A percentile compares a stretch with the other conserved stretches of the same genome.
Evolutionary conservation across 257 asterid genomes (phyloP).

Genomic region (Paraleonurus japonicus): DNA sequence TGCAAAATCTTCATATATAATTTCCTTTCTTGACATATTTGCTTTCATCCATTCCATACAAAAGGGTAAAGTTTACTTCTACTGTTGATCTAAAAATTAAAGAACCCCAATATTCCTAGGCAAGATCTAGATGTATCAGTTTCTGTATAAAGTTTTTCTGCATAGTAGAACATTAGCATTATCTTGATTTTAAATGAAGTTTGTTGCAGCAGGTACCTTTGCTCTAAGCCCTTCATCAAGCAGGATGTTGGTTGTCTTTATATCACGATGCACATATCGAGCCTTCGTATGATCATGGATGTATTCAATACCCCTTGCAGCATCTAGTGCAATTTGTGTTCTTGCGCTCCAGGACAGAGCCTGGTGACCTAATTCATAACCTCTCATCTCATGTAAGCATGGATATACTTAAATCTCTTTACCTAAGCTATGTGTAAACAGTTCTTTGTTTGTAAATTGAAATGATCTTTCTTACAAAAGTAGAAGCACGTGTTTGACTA

Average conservation of each 20-base stretch:
- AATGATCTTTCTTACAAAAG: not conserved
- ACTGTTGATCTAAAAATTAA: too few relatives aligned
- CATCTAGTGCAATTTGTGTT: slow-evolving; percentile 69
- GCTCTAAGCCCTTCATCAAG: slow-evolving; percentile 82
- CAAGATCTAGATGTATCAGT: not conserved
- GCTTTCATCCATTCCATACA: too few relatives aligned
- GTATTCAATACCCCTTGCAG: slow-evolving; percentile 83
- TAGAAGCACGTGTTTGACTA: slow-evolving; percentile 14
- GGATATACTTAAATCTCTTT: too few relatives aligned
- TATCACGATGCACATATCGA: slow-evolving; percentile 79
- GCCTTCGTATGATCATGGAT: slow-evolving; percentile 85
- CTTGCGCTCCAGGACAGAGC: slow-evolving; percentile 85
- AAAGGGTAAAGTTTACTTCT: not conserved
- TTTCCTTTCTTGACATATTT: too few relatives aligned
- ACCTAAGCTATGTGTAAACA: not conserved
- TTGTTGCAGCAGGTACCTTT: slow-evolving; percentile 43
- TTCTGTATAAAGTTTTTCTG: too few relatives aligned
- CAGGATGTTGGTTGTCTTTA: slow-evolving; percentile 74
- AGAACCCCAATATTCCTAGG: too few relatives aligned
- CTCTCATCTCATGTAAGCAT: not conserved
- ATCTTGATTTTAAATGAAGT: slow-evolving; percentile 4
- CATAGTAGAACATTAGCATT: not conserved
- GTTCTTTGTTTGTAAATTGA: not conserved
- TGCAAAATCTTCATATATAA: too few relatives aligned
- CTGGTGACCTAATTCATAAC: slow-evolving; percentile 60